A percentile compares a stretch with the other conserved stretches of the same genome.
Evolutionary conservation across 2,329 filamentous ascomycete genomes (phyloP).

Genomic region (Xylaria sp.): DNA sequence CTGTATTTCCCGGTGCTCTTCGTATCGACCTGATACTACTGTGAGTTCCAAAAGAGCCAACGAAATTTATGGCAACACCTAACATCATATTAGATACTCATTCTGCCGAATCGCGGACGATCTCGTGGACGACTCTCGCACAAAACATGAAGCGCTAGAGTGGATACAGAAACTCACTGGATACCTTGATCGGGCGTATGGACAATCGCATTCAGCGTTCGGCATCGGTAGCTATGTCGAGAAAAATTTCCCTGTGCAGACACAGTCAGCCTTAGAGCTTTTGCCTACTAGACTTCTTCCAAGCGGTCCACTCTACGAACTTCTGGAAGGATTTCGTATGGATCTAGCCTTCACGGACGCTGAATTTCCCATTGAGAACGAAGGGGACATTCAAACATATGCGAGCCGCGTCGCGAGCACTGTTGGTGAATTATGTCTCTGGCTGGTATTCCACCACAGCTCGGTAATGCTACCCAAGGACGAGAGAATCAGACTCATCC

Average conservation of each 20-base stretch:
- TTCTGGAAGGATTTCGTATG: constrained; percentile 75
- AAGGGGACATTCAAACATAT: constrained; percentile 70
- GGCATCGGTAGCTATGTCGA: constrained; percentile 53
- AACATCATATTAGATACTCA: constrained; percentile 65
- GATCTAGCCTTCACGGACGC: constrained; percentile 66
- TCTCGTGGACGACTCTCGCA: constrained; percentile 72
- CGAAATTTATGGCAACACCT: constrained; percentile 10
- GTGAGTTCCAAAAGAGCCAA: constrained; percentile 49
- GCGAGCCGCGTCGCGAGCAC: constrained; percentile 77
- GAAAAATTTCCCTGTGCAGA: constrained; percentile 62
- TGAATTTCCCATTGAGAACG: constrained; percentile 67
- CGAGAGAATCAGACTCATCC: constrained; percentile 58
- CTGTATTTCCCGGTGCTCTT: constrained; percentile 73
- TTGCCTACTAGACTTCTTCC: constrained; percentile 69
- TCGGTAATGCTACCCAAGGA: constrained; percentile 46
- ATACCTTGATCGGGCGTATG: constrained; percentile 67
- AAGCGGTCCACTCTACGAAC: constrained; percentile 68
- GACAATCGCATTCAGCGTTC: constrained; percentile 43
- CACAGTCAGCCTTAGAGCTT: constrained; percentile 66
- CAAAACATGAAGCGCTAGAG: constrained; percentile 60
- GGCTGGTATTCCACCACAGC: constrained; percentile 72
- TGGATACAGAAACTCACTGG: constrained; percentile 69
- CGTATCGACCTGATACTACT: constrained; percentile 75
- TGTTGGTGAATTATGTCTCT: constrained; percentile 74
- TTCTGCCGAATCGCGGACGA: constrained; percentile 81